A percentile compares a stretch with the other conserved stretches of the same genome.
phyloP scores from a whole-genome alignment of 129 eudicot species.

The Mikania micrantha region DNA sequence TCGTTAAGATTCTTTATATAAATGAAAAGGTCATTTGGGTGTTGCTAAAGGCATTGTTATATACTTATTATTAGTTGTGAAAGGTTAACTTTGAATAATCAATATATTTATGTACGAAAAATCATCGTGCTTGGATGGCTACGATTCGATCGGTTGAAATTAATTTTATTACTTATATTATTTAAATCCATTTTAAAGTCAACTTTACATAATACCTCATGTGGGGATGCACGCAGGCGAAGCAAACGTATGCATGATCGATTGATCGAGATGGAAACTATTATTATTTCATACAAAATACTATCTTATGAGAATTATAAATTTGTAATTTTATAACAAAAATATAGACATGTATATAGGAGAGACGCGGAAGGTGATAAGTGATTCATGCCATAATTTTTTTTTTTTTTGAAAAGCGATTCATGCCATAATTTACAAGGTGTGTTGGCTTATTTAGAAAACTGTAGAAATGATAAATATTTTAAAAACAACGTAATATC shows the following conservation, averaged over 20 bases:
- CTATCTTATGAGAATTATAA: background rate
- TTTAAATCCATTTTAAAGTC: background rate
- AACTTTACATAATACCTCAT: background rate
- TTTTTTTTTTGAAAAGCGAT: too few species aligned
- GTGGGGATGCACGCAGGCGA: background rate
- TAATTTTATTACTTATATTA: background rate
- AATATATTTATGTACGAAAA: background rate
- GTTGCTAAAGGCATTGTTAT: slow-evolving; percentile 22
- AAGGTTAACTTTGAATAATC: slow-evolving; percentile 18
- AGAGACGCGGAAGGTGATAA: too few species aligned
- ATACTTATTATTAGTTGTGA: slow-evolving; percentile 6
- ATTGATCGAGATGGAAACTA: background rate
- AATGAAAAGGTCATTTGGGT: slow-evolving; percentile 15
- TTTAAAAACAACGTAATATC: too few species aligned
- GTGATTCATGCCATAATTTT: too few species aligned
- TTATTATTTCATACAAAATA: background rate
- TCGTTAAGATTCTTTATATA: background rate
- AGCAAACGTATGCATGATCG: background rate
- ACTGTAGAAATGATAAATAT: too few species aligned
- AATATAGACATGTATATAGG: too few species aligned
- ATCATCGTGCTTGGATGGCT: background rate
- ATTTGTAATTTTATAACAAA: background rate
- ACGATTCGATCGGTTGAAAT: background rate
- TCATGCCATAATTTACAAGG: too few species aligned
- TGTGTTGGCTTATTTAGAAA: too few species aligned